A percentile compares a stretch with the other conserved stretches of the same genome.
Evolutionary conservation across 352 stramenopile species (phyloP).

Genomic region (Phytophthora colocasiae): DNA sequence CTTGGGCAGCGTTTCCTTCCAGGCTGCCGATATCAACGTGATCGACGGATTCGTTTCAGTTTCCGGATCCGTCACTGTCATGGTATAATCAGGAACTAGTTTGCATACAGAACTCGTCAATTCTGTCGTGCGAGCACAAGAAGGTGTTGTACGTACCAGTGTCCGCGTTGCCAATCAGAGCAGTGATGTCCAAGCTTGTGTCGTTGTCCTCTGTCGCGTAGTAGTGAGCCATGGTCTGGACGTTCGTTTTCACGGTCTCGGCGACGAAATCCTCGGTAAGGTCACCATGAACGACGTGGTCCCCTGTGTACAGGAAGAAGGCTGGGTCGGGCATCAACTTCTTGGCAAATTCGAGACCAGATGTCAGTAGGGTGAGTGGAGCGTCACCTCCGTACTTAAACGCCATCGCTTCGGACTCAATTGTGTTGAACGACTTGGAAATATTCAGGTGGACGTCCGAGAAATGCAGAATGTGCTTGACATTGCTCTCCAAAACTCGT

Average conservation of each 20-base stretch:
- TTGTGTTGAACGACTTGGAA: constrained; percentile 44
- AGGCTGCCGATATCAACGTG: constrained; percentile 54
- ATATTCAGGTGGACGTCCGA: constrained; percentile 81
- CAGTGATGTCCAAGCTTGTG: constrained; percentile 52
- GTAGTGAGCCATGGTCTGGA: constrained; percentile 69
- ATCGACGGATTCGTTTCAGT: constrained; percentile 58
- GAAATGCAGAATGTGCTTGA: constrained; percentile 77
- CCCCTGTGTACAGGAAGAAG: constrained; percentile 79
- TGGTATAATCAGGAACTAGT: constrained; percentile 67
- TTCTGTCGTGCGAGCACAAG: neutral
- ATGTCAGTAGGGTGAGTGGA: constrained; percentile 58
- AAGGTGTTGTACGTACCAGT: constrained; percentile 40
- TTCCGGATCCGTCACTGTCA: constrained; percentile 64
- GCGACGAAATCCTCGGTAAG: constrained; percentile 61
- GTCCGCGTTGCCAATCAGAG: constrained; percentile 75
- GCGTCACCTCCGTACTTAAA: constrained; percentile 56
- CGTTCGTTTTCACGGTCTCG: constrained; percentile 56
- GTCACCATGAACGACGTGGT: constrained; percentile 63
- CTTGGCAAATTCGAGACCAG: constrained; percentile 67
- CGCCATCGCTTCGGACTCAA: constrained; percentile 40
- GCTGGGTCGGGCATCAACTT: constrained; percentile 63
- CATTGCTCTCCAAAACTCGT: constrained; percentile 9
- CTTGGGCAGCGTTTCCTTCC: constrained; percentile 53
- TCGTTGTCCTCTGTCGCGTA: constrained; percentile 42
- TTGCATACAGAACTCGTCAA: neutral